Conservation (phyloP, 768 basidiomycete genomes). For the Mycena leptocephala region DNA sequence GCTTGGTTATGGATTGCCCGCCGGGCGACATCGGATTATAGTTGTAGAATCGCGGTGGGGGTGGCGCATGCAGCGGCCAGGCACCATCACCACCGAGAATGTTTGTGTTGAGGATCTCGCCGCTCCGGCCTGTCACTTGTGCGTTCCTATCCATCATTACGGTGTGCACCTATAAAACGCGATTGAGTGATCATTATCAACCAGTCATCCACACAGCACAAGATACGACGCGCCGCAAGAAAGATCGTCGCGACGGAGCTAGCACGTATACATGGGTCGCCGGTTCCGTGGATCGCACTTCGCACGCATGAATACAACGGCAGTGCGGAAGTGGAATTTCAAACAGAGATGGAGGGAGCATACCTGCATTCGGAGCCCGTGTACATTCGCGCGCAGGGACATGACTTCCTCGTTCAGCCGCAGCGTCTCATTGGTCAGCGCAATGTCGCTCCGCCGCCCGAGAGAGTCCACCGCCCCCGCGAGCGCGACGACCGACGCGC, state of each 20-base stretch:
- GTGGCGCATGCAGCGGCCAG: conserved; percentile 28
- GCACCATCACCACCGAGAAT: conserved; percentile 27
- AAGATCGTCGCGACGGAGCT: conserved; percentile 6
- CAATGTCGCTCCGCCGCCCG: conserved; percentile 75
- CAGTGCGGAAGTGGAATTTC: no score
- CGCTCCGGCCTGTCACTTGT: conserved; percentile 64
- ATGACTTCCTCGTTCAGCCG: conserved; percentile 83
- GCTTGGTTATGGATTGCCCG: conserved; percentile 32
- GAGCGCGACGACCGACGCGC: conserved; percentile 74
- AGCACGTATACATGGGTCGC: not conserved
- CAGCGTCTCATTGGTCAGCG: conserved; percentile 79
- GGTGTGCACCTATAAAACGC: conserved; percentile 65
- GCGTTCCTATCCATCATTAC: conserved; percentile 86
- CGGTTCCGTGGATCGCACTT: not conserved
- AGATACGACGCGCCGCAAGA: not conserved
- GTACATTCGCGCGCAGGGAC: conserved; percentile 76
- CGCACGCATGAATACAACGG: not conserved
- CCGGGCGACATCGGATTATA: conserved; percentile 9
- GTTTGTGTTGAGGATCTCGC: conserved; percentile 1
- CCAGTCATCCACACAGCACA: not conserved
- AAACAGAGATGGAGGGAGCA: conserved; percentile 34
- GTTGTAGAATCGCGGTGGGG: conserved; percentile 20
- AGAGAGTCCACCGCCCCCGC: conserved; percentile 74
- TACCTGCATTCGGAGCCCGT: conserved; percentile 88
- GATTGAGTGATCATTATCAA: conserved; percentile 24